These are phyloP conservation scores for Aspergillus pseudoviridinutans DNA, from an alignment of 2,329 filamentous ascomycete species.

Conservation along the genomic window DNA sequence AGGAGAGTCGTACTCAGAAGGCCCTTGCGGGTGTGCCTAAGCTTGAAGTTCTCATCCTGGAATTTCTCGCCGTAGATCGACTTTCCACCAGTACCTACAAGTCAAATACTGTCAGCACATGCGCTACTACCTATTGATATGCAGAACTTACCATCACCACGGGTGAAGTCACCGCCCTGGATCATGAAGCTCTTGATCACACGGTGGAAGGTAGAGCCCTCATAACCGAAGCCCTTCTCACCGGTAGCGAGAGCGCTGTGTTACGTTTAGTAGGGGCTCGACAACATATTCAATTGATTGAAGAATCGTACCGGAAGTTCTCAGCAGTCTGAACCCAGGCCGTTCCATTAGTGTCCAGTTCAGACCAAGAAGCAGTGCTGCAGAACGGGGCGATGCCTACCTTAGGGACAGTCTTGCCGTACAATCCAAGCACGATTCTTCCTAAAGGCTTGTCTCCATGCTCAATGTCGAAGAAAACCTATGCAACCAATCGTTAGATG, in stretches of 20 bases:
- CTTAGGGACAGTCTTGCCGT: constrained; percentile 65
- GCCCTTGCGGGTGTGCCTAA: constrained; percentile 63
- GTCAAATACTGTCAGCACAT: constrained; percentile 9
- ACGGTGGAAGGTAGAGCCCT: constrained; percentile 65
- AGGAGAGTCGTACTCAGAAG: constrained; percentile 50
- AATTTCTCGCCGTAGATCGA: constrained; percentile 66
- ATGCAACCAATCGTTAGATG: constrained; percentile 1
- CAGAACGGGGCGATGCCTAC: constrained; percentile 30
- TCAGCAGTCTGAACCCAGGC: constrained; percentile 53
- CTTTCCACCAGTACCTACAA: constrained; percentile 59
- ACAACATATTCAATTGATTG: not conserved
- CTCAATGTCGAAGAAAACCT: constrained; percentile 64
- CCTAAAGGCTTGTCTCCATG: constrained; percentile 60
- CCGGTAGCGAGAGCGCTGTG: constrained; percentile 57
- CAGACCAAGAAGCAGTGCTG: not conserved
- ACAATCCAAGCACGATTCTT: constrained; percentile 60
- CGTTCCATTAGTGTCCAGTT: constrained; percentile 10
- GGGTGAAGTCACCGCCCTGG: constrained; percentile 66
- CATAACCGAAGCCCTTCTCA: constrained; percentile 64
- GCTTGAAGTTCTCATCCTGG: constrained; percentile 67
- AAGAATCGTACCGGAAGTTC: constrained; percentile 53
- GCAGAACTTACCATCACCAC: constrained; percentile 49
- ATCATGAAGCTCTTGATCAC: constrained; percentile 70
- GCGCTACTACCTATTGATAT: not conserved
- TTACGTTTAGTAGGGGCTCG: constrained; percentile 5